phyloP scores from a whole-genome alignment of 2,329 filamentous ascomycete genomes.

The Exophiala dermatitidis region DNA sequence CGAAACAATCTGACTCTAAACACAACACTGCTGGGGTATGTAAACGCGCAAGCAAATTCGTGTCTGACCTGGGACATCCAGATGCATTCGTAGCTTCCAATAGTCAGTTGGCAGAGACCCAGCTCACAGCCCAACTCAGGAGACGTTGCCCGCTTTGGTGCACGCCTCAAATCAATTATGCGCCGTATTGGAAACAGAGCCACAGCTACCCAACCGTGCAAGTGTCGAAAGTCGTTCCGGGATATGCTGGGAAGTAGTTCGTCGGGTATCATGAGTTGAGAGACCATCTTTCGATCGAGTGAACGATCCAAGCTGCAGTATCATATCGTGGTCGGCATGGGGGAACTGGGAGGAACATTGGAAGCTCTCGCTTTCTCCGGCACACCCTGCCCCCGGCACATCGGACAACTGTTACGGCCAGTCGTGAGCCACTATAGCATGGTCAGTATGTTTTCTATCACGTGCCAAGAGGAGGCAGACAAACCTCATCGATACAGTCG shows the following conservation, averaged over 20 bases:
- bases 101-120: neutral
- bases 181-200: neutral
- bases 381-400: slow-evolving; percentile 54
- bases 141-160: neutral
- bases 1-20: slow-evolving; percentile 4
- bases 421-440: slow-evolving; percentile 57
- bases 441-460: slow-evolving; percentile 29
- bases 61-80: slow-evolving; percentile 2
- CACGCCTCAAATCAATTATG: neutral
- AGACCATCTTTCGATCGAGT: neutral
- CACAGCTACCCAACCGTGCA: slow-evolving; percentile 12
- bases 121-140: neutral
- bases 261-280: slow-evolving; percentile 10
- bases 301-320: neutral
- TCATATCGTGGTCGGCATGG: slow-evolving; percentile 8
- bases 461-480: slow-evolving; percentile 24
- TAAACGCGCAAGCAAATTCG: slow-evolving; percentile 12
- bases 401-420: slow-evolving; percentile 56
- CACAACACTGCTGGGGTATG: slow-evolving; percentile 14
- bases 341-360: neutral
- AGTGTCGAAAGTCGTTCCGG: slow-evolving; percentile 3
- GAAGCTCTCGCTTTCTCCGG: slow-evolving; percentile 34
- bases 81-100: slow-evolving; percentile 7
- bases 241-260: slow-evolving; percentile 15
- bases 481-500: slow-evolving; percentile 63